A percentile compares a stretch with the other conserved stretches of the same genome.
phyloP scores from a whole-genome alignment of 495 filamentous ascomycete species.

The Lichina pygmaea region DNA sequence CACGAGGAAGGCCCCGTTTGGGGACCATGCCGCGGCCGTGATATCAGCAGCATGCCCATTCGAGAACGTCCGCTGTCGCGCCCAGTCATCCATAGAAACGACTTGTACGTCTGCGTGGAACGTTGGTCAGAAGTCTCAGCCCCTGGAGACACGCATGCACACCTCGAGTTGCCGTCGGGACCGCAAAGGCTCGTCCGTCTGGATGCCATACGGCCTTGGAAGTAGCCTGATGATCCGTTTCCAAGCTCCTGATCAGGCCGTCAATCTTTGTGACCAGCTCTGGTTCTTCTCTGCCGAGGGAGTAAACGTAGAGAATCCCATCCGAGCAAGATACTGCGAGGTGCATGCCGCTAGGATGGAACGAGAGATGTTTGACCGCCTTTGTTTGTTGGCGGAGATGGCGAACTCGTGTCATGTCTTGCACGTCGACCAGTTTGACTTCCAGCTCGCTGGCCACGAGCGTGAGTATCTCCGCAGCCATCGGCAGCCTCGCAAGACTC shows the following conservation, averaged over 20 bases:
- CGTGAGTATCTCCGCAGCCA: not conserved
- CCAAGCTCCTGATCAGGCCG: slow-evolving; percentile 52
- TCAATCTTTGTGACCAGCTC: slow-evolving; percentile 60
- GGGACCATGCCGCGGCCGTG: slow-evolving; percentile 73
- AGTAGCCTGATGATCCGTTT: slow-evolving; percentile 52
- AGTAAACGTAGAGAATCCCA: slow-evolving; percentile 72
- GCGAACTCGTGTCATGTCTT: slow-evolving; percentile 46
- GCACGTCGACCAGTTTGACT: slow-evolving; percentile 61
- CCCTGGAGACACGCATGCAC: not conserved
- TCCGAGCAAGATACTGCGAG: slow-evolving; percentile 68
- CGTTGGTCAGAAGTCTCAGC: not conserved
- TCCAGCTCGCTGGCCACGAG: slow-evolving; percentile 38
- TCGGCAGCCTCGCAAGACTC: slow-evolving; percentile 5
- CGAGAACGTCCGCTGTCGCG: slow-evolving; percentile 48
- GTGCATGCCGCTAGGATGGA: slow-evolving; percentile 54
- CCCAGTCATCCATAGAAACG: slow-evolving; percentile 65
- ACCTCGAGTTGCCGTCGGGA: slow-evolving; percentile 44
- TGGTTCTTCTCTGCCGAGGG: slow-evolving; percentile 51
- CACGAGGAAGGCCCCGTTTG: slow-evolving; percentile 69
- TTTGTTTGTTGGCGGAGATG: slow-evolving; percentile 59
- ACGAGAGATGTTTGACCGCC: slow-evolving; percentile 70
- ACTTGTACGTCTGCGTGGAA: slow-evolving; percentile 41
- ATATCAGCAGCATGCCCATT: slow-evolving; percentile 65
- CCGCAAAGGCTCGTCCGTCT: slow-evolving; percentile 74
- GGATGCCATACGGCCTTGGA: slow-evolving; percentile 74